Conservation (phyloP, 768 basidiomycete genomes). For the Trametes cingulata region DNA sequence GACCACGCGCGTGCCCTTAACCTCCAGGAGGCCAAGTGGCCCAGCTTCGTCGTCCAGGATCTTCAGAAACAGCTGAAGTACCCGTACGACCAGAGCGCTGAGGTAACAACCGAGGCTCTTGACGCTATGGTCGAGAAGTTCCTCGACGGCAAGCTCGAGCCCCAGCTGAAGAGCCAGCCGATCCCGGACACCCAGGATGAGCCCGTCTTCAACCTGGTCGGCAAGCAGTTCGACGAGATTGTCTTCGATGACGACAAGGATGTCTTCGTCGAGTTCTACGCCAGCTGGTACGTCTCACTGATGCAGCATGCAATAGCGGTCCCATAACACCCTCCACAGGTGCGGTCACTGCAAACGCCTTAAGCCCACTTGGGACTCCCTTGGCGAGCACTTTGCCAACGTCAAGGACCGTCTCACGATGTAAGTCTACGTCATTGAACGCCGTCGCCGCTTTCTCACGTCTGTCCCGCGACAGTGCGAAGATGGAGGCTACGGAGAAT, state of each 20-base stretch:
- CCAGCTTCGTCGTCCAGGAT: constrained; percentile 92
- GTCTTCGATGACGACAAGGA: constrained; percentile 89
- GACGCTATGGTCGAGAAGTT: constrained; percentile 64
- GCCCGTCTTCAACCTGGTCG: constrained; percentile 79
- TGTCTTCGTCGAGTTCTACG: constrained; percentile 96
- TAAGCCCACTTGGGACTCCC: constrained; percentile 89
- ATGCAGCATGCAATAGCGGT: background rate
- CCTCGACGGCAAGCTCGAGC: constrained; percentile 70
- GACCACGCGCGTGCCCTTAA: constrained; percentile 97
- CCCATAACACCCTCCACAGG: constrained; percentile 40
- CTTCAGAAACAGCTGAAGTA: constrained; percentile 83
- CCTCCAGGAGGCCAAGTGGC: constrained; percentile 85
- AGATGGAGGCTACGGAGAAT: constrained; percentile 96
- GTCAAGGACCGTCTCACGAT: constrained; percentile 77
- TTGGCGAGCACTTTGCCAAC: constrained; percentile 80
- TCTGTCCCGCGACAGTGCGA: constrained; percentile 59
- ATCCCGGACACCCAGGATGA: constrained; percentile 84
- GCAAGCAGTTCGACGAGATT: constrained; percentile 86
- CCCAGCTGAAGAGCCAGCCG: constrained; percentile 87
- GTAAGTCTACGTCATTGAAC: constrained; percentile 44
- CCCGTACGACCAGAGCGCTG: constrained; percentile 72
- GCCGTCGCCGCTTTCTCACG: background rate
- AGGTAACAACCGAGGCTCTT: constrained; percentile 57
- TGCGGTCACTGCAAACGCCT: constrained; percentile 97
- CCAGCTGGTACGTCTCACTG: constrained; percentile 74